A percentile compares a stretch with the other conserved stretches of the same genome.
phyloP scores from a whole-genome alignment of 371 early-diverging fungal genomes.

The Nematocida ausubeli region DNA sequence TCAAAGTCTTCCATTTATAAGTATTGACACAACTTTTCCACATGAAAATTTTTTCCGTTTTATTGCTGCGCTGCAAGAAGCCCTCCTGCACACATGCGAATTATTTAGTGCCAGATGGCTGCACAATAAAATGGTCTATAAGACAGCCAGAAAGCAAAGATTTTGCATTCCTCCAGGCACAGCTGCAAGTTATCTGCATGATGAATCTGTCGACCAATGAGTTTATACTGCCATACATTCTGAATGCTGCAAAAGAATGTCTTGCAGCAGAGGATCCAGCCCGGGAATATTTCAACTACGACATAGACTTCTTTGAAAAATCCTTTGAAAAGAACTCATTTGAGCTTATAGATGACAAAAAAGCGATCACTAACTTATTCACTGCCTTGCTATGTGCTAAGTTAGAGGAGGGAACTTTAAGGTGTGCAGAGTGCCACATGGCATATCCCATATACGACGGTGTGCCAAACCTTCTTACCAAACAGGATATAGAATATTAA shows the following conservation, averaged over 20 bases:
- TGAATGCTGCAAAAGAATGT: not conserved
- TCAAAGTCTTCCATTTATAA: constrained; percentile 58
- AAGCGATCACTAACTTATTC: constrained; percentile 7
- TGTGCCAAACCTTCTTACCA: constrained; percentile 32
- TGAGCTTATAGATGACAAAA: not conserved
- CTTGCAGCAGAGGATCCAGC: not conserved
- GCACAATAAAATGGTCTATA: not conserved
- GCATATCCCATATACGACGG: constrained; percentile 21
- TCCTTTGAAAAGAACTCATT: constrained; percentile 13
- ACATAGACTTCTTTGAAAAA: not conserved
- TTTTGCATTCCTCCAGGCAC: constrained; percentile 30
- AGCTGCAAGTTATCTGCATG: not conserved
- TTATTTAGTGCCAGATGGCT: constrained; percentile 23
- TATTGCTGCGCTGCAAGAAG: constrained; percentile 54
- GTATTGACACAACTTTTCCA: not conserved
- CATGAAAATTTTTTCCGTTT: constrained; percentile 55
- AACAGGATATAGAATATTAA: not conserved
- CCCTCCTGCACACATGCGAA: constrained; percentile 1
- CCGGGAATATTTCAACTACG: not conserved
- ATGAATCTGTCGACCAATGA: constrained; percentile 10
- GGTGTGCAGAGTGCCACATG: constrained; percentile 3
- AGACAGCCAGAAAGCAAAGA: not conserved
- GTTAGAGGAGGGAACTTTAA: constrained; percentile 18
- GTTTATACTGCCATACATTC: constrained; percentile 20
- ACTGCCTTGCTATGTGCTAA: constrained; percentile 23